A percentile compares a stretch with the other conserved stretches of the same genome.
phyloP scores from a whole-genome alignment of 768 basidiomycete genomes.

The Boletus subparvulus region DNA sequence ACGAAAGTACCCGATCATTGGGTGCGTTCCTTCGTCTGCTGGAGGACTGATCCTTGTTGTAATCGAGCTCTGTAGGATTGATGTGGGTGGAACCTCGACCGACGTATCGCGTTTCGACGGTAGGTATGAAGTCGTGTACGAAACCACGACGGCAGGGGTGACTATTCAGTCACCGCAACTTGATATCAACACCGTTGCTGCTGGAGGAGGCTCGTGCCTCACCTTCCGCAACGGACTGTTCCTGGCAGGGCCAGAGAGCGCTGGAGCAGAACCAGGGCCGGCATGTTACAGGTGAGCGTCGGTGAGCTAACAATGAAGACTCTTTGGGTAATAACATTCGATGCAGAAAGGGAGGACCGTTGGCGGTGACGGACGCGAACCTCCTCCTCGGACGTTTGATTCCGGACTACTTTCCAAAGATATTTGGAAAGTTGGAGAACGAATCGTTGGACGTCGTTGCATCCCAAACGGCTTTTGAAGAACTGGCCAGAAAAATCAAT shows the following conservation, averaged over 20 bases:
- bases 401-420: slow-evolving; percentile 91
- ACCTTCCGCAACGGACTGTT: slow-evolving; percentile 90
- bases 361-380: slow-evolving; percentile 94
- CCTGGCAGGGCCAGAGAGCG: slow-evolving; percentile 87
- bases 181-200: slow-evolving; percentile 95
- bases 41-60: background rate
- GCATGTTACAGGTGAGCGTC: slow-evolving; percentile 74
- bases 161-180: slow-evolving; percentile 91
- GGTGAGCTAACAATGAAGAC: background rate
- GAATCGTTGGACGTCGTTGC: slow-evolving; percentile 81
- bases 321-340: background rate
- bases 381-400: slow-evolving; percentile 84
- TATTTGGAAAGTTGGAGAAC: slow-evolving; percentile 87
- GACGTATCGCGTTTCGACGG: slow-evolving; percentile 94
- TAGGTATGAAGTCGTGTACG: slow-evolving; percentile 88
- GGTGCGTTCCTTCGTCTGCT: slow-evolving; percentile 45
- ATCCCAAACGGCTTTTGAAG: slow-evolving; percentile 64
- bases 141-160: slow-evolving; percentile 93
- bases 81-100: slow-evolving; percentile 94
- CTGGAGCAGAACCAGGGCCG: slow-evolving; percentile 92
- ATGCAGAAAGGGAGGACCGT: slow-evolving; percentile 80
- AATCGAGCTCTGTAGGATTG: slow-evolving; percentile 49
- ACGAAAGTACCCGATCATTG: slow-evolving; percentile 74
- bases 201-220: slow-evolving; percentile 90
- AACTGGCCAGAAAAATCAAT: slow-evolving; percentile 70